Base-by-base conservation (phyloP, 78 protist genomes). In the Dictyostelium purpureum region DNA sequence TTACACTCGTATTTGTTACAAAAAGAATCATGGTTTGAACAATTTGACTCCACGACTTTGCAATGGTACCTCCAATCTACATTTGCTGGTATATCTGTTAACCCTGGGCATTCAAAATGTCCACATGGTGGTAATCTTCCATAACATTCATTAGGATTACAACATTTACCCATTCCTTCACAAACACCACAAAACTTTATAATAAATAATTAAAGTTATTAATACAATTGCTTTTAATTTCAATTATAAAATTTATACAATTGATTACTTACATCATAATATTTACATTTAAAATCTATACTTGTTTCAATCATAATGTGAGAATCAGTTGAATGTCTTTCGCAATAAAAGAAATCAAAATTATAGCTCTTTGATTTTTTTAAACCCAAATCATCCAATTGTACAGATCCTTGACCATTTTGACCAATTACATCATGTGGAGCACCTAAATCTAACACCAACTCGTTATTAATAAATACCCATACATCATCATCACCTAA, bases 261-360 rank as follows among this genome's bases (percentile, higher is more conserved):
- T 73, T 19, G n/a, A n/a, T n/a, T n/a, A n/a, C n/a, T n/a, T n/a
- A n/a, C n/a, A 16, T 63, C 71, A 63, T 63, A 63, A 37, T 80
- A 83, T 38, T 63, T 52, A 73, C 92, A 85, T 61, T 56, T 59
- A n/a, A 73, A 35, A 16, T 85, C 57, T 4, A 85, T 73, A n/a
- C 51, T 24, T 9, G 92, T 85, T 1, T 63, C 35, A 6, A 85
- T 45, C 28, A 21, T 24, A n/a, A 85, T 66, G 37, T 70, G 56
- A 0, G 92, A 85, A 24, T 85, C 77, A 0, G 59, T 33, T 3
- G 92, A 45, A 45, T 85, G 92, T 35, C 92, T 57, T 21, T 85
- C 92, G 61, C 92, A 85, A 47, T 85, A 85, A 51, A 85, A 85
- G 47, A 85, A 85, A 35, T 85, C 92, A 65, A 85, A 85, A 37